A percentile compares a stretch with the other conserved stretches of the same genome.
Conservation (phyloP, 2,329 filamentous ascomycete genomes). For the Hypoxylon sp. region DNA sequence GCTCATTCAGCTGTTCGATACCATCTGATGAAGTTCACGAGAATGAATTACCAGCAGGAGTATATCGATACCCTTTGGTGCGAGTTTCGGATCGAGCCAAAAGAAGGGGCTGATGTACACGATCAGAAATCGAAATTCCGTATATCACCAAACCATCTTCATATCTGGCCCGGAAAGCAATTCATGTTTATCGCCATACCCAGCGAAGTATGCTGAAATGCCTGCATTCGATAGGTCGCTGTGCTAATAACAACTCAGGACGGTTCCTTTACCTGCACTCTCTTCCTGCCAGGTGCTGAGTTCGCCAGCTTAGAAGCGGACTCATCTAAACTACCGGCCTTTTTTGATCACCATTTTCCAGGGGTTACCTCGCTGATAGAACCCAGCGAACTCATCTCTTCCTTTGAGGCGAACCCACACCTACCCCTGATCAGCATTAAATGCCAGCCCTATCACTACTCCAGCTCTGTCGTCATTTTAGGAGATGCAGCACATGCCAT, state of each 20-base stretch:
- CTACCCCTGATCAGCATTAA: constrained; percentile 94
- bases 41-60: constrained; percentile 91
- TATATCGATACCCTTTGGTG: constrained; percentile 99
- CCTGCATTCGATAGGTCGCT: background rate
- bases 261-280: constrained; percentile 92
- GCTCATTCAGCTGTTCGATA: constrained; percentile 92
- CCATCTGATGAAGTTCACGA: constrained; percentile 94
- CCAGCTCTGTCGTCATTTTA: constrained; percentile 81
- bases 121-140: constrained; percentile 67
- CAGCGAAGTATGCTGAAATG: constrained; percentile 62
- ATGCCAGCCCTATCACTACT: constrained; percentile 88
- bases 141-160: constrained; percentile 92
- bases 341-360: constrained; percentile 88
- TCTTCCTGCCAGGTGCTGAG: constrained; percentile 82
- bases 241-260: constrained; percentile 66
- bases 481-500: constrained; percentile 97
- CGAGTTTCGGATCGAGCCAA: constrained; percentile 84
- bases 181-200: constrained; percentile 99
- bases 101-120: constrained; percentile 46
- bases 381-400: constrained; percentile 73
- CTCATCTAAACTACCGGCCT: constrained; percentile 71
- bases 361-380: constrained; percentile 82
- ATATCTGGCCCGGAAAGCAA: constrained; percentile 94
- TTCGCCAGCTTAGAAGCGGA: constrained; percentile 76
- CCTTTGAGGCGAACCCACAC: constrained; percentile 87